Evolutionary conservation across 2,329 filamentous ascomycete species (phyloP).

Genomic region (Verticillium alfalfae): DNA sequence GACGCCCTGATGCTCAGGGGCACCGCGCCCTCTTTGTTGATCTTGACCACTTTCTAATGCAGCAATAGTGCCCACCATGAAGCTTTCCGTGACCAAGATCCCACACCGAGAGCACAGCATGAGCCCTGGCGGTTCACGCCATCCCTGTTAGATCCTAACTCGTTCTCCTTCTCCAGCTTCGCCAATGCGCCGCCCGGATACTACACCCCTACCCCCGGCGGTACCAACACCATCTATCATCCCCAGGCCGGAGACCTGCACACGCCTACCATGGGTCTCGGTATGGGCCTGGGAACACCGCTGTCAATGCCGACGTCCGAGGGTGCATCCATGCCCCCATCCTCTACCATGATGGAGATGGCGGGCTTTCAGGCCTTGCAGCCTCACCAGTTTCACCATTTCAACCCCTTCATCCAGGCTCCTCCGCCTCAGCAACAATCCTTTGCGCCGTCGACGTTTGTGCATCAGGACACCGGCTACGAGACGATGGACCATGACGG

Average conservation of each 20-base stretch:
- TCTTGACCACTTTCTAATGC: slow-evolving; percentile 30
- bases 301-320: slow-evolving; percentile 71
- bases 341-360: slow-evolving; percentile 56
- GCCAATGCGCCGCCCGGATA: slow-evolving; percentile 76
- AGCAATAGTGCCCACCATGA: slow-evolving; percentile 31
- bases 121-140: slow-evolving; percentile 87
- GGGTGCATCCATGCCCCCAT: slow-evolving; percentile 53
- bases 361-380: slow-evolving; percentile 59
- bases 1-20: neutral
- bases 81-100: slow-evolving; percentile 65
- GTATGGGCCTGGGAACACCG: slow-evolving; percentile 74
- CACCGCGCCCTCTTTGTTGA: slow-evolving; percentile 5
- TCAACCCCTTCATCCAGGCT: slow-evolving; percentile 64
- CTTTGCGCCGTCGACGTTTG: slow-evolving; percentile 74
- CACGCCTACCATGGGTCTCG: slow-evolving; percentile 69
- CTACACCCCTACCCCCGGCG: slow-evolving; percentile 82
- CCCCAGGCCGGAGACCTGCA: slow-evolving; percentile 81
- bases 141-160: slow-evolving; percentile 79
- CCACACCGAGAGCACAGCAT: slow-evolving; percentile 72
- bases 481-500: slow-evolving; percentile 74
- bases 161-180: slow-evolving; percentile 74
- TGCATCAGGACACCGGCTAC: slow-evolving; percentile 75
- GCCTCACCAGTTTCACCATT: slow-evolving; percentile 58
- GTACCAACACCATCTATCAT: slow-evolving; percentile 75
- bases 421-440: slow-evolving; percentile 49